phyloP scores from a whole-genome alignment of 768 basidiomycete species.

The Tylopilus cervinicoccineus region DNA sequence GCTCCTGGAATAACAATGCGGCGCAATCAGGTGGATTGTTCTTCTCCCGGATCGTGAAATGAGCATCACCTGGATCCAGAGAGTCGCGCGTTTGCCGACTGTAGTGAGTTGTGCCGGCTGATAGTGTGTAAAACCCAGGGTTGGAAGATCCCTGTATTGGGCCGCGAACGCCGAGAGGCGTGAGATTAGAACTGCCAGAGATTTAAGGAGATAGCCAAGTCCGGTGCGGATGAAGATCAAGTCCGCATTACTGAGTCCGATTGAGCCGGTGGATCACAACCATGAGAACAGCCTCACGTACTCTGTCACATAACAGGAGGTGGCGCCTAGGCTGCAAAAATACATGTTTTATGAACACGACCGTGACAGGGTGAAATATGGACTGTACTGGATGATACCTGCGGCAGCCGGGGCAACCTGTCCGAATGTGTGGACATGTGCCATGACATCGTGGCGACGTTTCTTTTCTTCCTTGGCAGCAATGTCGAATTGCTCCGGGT shows the following conservation, averaged over 20 bases:
- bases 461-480: slow-evolving; percentile 97
- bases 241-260: slow-evolving; percentile 80
- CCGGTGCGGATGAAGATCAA: slow-evolving; percentile 93
- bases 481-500: slow-evolving; percentile 84
- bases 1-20: slow-evolving; percentile 48
- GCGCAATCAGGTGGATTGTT: background rate
- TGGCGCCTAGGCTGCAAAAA: slow-evolving; percentile 75
- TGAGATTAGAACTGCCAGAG: slow-evolving; percentile 87
- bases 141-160: slow-evolving; percentile 84
- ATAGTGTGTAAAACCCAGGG: slow-evolving; percentile 97
- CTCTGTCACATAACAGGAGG: slow-evolving; percentile 99
- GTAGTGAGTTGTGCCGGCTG: slow-evolving; percentile 98
- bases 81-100: slow-evolving; percentile 92
- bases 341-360: slow-evolving; percentile 10
- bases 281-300: slow-evolving; percentile 36
- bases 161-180: slow-evolving; percentile 82
- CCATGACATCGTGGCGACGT: slow-evolving; percentile 98
- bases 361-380: slow-evolving; percentile 6
- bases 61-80: slow-evolving; percentile 84
- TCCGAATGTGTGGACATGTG: slow-evolving; percentile 97
- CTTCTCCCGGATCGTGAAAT: background rate
- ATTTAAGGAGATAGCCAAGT: slow-evolving; percentile 77
- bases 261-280: slow-evolving; percentile 10
- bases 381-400: slow-evolving; percentile 86
- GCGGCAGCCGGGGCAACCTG: slow-evolving; percentile 90